A percentile compares a stretch with the other conserved stretches of the same genome.
Conservation (phyloP, 805 yeast genomes). For the Saccharomycopsis synnaedendra region DNA sequence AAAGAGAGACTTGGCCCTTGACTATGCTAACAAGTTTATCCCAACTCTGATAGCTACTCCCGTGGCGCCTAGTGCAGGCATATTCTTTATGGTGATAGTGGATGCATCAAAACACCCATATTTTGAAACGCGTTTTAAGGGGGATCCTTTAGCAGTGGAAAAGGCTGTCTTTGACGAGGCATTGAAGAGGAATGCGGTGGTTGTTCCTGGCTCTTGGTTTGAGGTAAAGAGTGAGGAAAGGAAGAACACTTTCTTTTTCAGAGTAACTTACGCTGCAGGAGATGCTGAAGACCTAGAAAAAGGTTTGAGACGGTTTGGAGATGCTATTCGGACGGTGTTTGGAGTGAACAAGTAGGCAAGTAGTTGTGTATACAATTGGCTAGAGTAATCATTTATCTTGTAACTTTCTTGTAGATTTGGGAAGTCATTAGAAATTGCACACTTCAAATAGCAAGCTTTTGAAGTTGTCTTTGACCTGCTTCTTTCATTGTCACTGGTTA, state of each 20-base stretch:
- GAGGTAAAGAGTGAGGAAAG: conserved; percentile 16
- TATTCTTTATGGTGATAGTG: conserved; percentile 49
- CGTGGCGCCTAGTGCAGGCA: conserved; percentile 45
- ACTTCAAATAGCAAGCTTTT: no score
- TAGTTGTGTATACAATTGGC: no score
- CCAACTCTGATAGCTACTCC: conserved; percentile 21
- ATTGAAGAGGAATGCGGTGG: conserved; percentile 20
- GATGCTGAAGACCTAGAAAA: conserved; percentile 29
- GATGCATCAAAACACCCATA: conserved; percentile 59
- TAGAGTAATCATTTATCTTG: no score
- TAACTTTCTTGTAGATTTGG: no score
- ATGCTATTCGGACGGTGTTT: conserved; percentile 21
- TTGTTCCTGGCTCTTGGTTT: conserved; percentile 27
- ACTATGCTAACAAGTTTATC: conserved; percentile 33
- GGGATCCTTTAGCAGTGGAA: conserved; percentile 18
- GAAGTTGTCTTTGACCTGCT: no score
- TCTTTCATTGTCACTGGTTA: no score
- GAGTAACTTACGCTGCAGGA: conserved; percentile 40
- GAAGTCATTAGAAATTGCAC: no score
- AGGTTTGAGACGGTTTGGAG: conserved; percentile 33
- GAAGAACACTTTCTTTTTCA: conserved; percentile 27
- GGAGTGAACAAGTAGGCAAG: background rate
- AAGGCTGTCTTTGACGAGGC: conserved; percentile 19
- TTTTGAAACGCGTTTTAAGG: conserved; percentile 20
- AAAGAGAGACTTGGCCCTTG: conserved; percentile 48